Percentiles rank a stretch among this genome's conserved stretches.
Conservation (phyloP, 805 yeast species). For the Candida sakaeoensis region DNA sequence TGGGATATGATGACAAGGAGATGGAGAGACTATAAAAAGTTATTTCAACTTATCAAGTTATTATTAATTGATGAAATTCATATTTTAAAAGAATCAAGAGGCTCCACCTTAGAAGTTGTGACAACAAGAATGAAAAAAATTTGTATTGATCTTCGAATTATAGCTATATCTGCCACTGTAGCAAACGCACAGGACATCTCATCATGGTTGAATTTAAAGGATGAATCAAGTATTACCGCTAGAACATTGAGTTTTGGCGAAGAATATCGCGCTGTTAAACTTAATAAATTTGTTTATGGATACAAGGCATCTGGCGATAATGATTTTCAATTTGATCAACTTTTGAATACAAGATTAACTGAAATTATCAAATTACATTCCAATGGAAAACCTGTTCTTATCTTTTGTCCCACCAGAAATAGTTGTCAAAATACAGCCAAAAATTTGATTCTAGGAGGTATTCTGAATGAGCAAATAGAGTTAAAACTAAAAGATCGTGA, state of each 20-base stretch:
- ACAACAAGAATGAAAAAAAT: constrained; percentile 14
- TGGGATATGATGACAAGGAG: constrained; percentile 57
- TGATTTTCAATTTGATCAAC: constrained; percentile 45
- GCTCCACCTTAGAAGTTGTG: constrained; percentile 24
- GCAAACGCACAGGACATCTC: constrained; percentile 50
- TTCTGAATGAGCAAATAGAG: neutral
- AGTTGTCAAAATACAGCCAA: constrained; percentile 47
- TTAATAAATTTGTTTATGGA: constrained; percentile 43
- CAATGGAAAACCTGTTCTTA: constrained; percentile 40
- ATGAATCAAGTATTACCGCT: constrained; percentile 20
- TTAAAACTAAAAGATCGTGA: constrained; percentile 22
- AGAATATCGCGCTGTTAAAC: constrained; percentile 42
- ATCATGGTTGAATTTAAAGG: constrained; percentile 12
- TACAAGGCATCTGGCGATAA: constrained; percentile 33
- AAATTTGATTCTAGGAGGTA: constrained; percentile 13
- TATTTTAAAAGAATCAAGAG: constrained; percentile 24
- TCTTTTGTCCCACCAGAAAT: constrained; percentile 53
- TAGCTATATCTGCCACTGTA: constrained; percentile 44
- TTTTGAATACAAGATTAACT: constrained; percentile 38
- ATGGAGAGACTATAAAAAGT: constrained; percentile 40
- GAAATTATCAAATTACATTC: constrained; percentile 39
- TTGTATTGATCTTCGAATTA: constrained; percentile 11
- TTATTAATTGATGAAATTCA: constrained; percentile 27
- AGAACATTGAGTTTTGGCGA: constrained; percentile 43
- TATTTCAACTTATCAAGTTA: constrained; percentile 12